A percentile compares a stretch with the other conserved stretches of the same genome.
Conservation (phyloP, 75 land plant genomes). For the Cunninghamia lanceolata region DNA sequence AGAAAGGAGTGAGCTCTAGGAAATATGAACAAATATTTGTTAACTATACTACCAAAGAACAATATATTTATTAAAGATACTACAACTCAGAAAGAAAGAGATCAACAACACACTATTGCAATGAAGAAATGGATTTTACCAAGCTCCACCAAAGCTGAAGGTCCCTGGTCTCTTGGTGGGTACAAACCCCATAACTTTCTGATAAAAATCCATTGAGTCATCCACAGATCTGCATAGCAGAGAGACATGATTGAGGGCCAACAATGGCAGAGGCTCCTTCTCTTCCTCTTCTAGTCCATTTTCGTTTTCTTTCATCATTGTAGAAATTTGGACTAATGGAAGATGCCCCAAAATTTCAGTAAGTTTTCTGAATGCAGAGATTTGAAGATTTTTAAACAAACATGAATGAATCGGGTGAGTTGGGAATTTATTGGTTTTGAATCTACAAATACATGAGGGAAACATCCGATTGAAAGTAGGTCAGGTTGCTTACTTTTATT, state of each 20-base stretch:
- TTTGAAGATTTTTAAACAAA: neutral
- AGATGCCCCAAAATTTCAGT: neutral
- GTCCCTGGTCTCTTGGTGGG: conserved; percentile 52
- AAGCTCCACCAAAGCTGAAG: conserved; percentile 67
- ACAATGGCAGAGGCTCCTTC: conserved; percentile 30
- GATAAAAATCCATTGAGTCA: conserved; percentile 55
- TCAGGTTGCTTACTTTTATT: neutral
- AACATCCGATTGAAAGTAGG: neutral
- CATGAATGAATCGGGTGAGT: neutral
- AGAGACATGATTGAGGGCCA: conserved; percentile 74
- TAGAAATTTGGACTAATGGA: neutral
- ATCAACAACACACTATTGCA: neutral
- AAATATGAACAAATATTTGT: neutral
- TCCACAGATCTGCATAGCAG: conserved; percentile 49
- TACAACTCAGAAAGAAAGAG: neutral
- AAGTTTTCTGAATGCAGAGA: neutral
- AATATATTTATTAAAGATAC: neutral
- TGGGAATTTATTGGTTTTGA: neutral
- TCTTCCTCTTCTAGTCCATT: neutral
- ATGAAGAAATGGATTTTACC: conserved; percentile 19
- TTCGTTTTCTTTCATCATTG: conserved; percentile 13
- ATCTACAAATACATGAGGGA: neutral
- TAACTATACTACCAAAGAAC: too few relatives aligned
- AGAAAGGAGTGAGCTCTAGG: neutral
- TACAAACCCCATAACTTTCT: conserved; percentile 66